Conservation (phyloP, 352 stramenopile genomes). For the Globisporangium echinulatum region DNA sequence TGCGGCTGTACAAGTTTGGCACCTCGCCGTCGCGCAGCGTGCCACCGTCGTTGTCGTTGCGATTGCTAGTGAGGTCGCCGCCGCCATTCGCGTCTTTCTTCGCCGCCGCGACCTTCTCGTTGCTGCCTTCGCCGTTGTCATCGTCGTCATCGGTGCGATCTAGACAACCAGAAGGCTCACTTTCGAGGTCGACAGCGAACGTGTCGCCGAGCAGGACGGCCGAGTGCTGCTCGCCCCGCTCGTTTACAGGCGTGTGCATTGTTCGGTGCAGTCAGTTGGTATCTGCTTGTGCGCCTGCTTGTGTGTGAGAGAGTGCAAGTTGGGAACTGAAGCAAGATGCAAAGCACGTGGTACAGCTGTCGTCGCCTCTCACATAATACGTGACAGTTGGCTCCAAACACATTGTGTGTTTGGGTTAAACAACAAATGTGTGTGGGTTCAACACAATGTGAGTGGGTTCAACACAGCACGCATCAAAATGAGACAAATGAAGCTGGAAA, state of each 20-base stretch:
- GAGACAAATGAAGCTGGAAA: too few relatives aligned
- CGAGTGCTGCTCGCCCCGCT: neutral
- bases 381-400: too few relatives aligned
- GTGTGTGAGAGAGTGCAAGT: too few relatives aligned
- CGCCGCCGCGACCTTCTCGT: too few relatives aligned
- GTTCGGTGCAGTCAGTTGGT: neutral
- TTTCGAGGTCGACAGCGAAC: neutral
- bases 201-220: neutral
- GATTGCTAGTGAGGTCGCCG: neutral
- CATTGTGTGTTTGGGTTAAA: too few relatives aligned
- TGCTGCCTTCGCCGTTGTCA: neutral
- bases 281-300: too few relatives aligned
- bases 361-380: too few relatives aligned
- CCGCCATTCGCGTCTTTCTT: neutral
- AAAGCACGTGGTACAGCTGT: too few relatives aligned
- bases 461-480: too few relatives aligned
- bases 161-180: constrained; percentile 1
- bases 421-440: too few relatives aligned
- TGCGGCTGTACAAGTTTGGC: constrained; percentile 43
- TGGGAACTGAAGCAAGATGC: too few relatives aligned
- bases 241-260: neutral
- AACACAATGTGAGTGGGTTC: too few relatives aligned
- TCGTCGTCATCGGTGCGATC: neutral
- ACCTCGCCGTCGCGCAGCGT: constrained; percentile 35
- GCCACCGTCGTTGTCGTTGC: neutral